These are phyloP conservation scores for Moesziomyces aphidis DNA, from an alignment of 1,284 basidiomycete species.

Conservation along the genomic window DNA sequence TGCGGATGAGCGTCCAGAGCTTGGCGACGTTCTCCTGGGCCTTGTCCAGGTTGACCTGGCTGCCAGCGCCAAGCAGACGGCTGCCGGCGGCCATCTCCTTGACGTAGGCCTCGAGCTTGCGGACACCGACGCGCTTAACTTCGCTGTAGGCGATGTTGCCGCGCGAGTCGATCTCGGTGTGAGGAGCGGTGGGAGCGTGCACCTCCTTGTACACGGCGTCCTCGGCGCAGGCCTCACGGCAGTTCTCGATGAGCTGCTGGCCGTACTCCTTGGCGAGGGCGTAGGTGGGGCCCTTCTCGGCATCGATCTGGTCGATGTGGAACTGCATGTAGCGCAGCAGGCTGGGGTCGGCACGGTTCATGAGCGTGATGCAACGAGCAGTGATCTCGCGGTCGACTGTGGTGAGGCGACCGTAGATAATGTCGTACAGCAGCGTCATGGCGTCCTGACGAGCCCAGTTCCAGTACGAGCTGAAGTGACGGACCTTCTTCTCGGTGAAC, in stretches of 20 bases:
- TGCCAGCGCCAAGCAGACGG: conserved; percentile 69
- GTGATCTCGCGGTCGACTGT: conserved; percentile 78
- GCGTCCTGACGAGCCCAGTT: conserved; percentile 99
- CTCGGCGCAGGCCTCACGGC: conserved; percentile 82
- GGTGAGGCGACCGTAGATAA: conserved; percentile 83
- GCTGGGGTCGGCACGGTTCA: conserved; percentile 87
- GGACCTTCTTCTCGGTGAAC: conserved; percentile 94
- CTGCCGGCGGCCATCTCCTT: conserved; percentile 98
- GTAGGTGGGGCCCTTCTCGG: conserved; percentile 84
- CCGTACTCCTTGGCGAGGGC: conserved; percentile 95
- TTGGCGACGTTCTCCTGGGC: conserved; percentile 95
- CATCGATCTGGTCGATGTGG: conserved; percentile 85
- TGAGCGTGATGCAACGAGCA: conserved; percentile 88
- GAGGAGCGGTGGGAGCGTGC: conserved; percentile 84
- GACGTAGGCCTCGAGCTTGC: conserved; percentile 97
- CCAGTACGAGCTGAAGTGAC: conserved; percentile 98
- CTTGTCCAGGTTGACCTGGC: conserved; percentile 77
- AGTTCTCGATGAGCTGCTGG: conserved; percentile 94
- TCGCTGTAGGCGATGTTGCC: conserved; percentile 96
- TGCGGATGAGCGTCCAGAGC: conserved; percentile 96
- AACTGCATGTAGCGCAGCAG: conserved; percentile 87
- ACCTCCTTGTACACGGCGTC: conserved; percentile 85
- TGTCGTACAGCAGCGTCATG: conserved; percentile 86
- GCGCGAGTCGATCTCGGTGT: conserved; percentile 90
- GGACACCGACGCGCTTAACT: conserved; percentile 91